Conservation (phyloP, 2,329 filamentous ascomycete species). For the Rhynchosporium secalis region DNA sequence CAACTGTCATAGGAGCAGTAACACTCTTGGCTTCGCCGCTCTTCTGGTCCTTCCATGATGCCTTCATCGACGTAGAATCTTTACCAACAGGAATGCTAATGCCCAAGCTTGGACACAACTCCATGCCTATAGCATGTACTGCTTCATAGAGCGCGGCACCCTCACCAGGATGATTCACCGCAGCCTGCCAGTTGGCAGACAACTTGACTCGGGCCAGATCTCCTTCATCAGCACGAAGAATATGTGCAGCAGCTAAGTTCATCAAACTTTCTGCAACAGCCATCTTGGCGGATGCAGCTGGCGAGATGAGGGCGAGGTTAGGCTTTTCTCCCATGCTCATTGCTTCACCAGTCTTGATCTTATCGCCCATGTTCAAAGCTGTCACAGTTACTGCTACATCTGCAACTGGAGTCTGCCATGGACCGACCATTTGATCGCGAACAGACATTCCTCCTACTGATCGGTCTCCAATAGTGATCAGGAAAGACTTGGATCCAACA, state of each 20-base stretch:
- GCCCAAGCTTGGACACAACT: constrained; percentile 85
- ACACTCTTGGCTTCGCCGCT: constrained; percentile 75
- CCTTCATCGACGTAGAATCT: constrained; percentile 99
- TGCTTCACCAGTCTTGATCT: constrained; percentile 81
- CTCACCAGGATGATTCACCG: constrained; percentile 90
- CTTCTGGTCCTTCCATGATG: constrained; percentile 79
- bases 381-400: constrained; percentile 92
- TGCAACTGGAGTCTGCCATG: constrained; percentile 91
- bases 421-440: constrained; percentile 93
- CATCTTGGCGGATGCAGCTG: constrained; percentile 91
- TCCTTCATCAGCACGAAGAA: constrained; percentile 40
- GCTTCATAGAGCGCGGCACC: constrained; percentile 91
- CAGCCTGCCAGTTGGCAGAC: constrained; percentile 99
- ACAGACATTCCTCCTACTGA: constrained; percentile 86
- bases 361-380: constrained; percentile 65
- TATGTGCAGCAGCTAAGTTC: constrained; percentile 83
- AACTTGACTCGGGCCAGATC: constrained; percentile 78
- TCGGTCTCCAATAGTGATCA: constrained; percentile 94
- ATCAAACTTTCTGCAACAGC: constrained; percentile 90
- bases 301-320: constrained; percentile 82
- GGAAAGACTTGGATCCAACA: constrained; percentile 94
- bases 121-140: constrained; percentile 88
- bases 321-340: constrained; percentile 97
- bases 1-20: constrained; percentile 85
- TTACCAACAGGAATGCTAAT: constrained; percentile 96